A percentile compares a stretch with the other conserved stretches of the same genome.
Conservation (phyloP, 352 stramenopile genomes). For the Aphanomyces euteiches region DNA sequence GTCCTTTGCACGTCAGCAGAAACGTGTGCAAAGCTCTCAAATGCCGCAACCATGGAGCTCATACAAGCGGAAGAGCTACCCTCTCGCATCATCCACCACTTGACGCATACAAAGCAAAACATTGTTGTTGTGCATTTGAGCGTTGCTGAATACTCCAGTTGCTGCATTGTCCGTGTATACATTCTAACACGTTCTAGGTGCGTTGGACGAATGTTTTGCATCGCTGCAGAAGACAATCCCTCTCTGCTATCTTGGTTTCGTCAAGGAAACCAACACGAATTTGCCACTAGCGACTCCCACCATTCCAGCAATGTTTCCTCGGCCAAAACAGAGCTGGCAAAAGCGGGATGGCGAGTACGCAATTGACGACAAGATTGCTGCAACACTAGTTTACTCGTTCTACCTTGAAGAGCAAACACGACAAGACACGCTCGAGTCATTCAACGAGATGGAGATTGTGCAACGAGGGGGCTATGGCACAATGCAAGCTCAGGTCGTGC, state of each 20-base stretch:
- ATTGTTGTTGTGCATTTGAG: constrained; percentile 4
- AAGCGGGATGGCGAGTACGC: constrained; percentile 5
- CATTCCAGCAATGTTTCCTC: neutral
- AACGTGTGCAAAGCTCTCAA: neutral
- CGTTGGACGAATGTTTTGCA: neutral
- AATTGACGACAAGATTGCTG: neutral
- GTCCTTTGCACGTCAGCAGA: constrained; percentile 4
- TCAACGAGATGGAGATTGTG: constrained; percentile 10
- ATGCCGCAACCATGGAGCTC: constrained; percentile 1
- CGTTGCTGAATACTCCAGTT: neutral
- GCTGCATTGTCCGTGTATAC: neutral
- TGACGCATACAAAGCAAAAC: neutral
- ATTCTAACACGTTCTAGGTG: neutral
- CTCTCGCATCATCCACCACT: neutral
- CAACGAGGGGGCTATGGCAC: constrained; percentile 12
- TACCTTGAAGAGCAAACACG: constrained; percentile 5
- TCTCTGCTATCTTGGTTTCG: constrained; percentile 5
- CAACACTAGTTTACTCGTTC: constrained; percentile 16
- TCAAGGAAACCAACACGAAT: neutral
- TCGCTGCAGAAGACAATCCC: neutral
- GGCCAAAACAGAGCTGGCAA: constrained; percentile 25
- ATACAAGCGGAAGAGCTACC: neutral
- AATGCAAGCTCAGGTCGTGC: constrained; percentile 4
- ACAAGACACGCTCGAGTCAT: constrained; percentile 6
- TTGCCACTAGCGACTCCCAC: neutral